phyloP scores from a whole-genome alignment of 2,329 filamentous ascomycete species.

The Trichoderma afroharzianum region DNA sequence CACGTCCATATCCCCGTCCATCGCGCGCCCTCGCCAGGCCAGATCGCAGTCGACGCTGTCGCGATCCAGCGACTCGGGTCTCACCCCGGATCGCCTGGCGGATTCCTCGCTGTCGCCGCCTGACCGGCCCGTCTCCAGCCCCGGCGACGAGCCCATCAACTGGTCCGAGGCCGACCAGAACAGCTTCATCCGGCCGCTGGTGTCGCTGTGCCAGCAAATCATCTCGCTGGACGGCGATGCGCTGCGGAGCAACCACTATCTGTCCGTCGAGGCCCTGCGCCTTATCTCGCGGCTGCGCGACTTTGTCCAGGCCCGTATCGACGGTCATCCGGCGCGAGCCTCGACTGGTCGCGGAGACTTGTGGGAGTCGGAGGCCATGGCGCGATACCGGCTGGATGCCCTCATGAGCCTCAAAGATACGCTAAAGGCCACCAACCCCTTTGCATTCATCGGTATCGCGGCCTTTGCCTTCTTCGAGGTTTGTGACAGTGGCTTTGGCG shows the following conservation, averaged over 20 bases:
- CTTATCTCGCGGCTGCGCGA: slow-evolving; percentile 27
- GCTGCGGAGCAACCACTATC: slow-evolving; percentile 6
- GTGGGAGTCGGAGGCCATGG: slow-evolving; percentile 21
- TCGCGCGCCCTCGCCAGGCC: neutral
- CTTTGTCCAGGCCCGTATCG: slow-evolving; percentile 26
- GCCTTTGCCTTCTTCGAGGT: slow-evolving; percentile 44
- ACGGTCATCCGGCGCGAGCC: slow-evolving; percentile 14
- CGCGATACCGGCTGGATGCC: slow-evolving; percentile 30
- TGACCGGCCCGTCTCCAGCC: slow-evolving; percentile 1
- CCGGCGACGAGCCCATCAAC: slow-evolving; percentile 1
- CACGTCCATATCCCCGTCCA: neutral
- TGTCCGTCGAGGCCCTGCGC: slow-evolving; percentile 22
- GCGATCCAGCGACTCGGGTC: slow-evolving; percentile 2
- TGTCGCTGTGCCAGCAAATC: slow-evolving; percentile 26
- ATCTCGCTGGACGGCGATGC: slow-evolving; percentile 20
- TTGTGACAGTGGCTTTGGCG: slow-evolving; percentile 38
- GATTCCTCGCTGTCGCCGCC: slow-evolving; percentile 6
- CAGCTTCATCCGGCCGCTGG: slow-evolving; percentile 24
- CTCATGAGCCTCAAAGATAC: slow-evolving; percentile 37
- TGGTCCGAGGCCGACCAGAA: slow-evolving; percentile 20
- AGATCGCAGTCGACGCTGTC: neutral
- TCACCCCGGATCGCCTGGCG: neutral
- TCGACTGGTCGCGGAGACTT: neutral
- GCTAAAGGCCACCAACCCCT: slow-evolving; percentile 37
- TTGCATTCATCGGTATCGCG: slow-evolving; percentile 42